A percentile compares a stretch with the other conserved stretches of the same genome.
Conservation (phyloP, 2,329 filamentous ascomycete species). For the Ceratocystis variospora region DNA sequence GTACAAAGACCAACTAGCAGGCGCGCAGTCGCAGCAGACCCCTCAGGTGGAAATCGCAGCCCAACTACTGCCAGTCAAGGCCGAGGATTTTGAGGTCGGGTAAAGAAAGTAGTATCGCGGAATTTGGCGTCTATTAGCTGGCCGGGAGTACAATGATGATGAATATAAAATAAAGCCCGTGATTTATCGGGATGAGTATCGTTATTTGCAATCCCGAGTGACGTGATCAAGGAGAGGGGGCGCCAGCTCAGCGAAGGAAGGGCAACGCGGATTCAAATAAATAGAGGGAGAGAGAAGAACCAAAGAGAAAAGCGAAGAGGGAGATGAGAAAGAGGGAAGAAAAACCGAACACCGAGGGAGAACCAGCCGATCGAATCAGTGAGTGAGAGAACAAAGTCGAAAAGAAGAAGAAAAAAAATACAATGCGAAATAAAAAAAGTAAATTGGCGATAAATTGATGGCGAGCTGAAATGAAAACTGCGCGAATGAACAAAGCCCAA, state of each 20-base stretch:
- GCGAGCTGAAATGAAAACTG: neutral
- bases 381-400: neutral
- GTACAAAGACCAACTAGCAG: neutral
- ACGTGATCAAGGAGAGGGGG: conserved; percentile 8
- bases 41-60: neutral
- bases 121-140: neutral
- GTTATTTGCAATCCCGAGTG: conserved; percentile 5
- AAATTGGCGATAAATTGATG: conserved; percentile 7
- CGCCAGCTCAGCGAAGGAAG: conserved; percentile 4
- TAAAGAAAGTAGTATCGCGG: conserved; percentile 4
- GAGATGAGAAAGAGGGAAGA: conserved; percentile 8
- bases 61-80: neutral
- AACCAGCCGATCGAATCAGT: neutral
- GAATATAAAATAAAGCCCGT: neutral
- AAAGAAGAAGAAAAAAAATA: conserved; percentile 3
- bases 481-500: conserved; percentile 5
- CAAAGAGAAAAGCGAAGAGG: conserved; percentile 5
- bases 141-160: neutral
- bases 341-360: conserved; percentile 7
- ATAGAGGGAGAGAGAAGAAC: neutral
- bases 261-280: neutral
- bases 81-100: neutral
- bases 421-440: conserved; percentile 2
- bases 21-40: neutral
- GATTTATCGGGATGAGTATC: neutral